These are phyloP conservation scores for Phytophthora quininea DNA, from an alignment of 352 stramenopile species.

Conservation along the genomic window DNA sequence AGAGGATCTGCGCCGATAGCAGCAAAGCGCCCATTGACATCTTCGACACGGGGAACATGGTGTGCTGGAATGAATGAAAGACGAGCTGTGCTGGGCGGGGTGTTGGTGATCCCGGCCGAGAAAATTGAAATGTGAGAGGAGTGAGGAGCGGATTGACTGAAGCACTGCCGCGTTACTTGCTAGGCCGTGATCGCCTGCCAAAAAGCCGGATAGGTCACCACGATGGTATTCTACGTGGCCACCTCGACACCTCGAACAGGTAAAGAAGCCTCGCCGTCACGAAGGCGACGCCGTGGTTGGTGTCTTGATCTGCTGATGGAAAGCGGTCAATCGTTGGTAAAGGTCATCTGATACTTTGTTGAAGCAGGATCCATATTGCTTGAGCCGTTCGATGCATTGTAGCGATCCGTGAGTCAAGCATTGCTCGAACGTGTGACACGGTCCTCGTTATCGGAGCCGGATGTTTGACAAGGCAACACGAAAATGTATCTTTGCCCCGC, in stretches of 20 bases:
- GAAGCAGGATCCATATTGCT: slow-evolving; percentile 20
- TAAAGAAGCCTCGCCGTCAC: slow-evolving; percentile 27
- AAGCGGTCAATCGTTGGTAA: too few relatives aligned
- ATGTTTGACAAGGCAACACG: background rate
- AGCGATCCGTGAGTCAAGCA: slow-evolving; percentile 7
- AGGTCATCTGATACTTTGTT: slow-evolving; percentile 23
- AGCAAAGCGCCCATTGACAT: slow-evolving; percentile 26
- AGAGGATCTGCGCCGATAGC: slow-evolving; percentile 22
- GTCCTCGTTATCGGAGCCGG: background rate
- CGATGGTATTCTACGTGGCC: slow-evolving; percentile 32
- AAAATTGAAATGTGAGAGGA: slow-evolving; percentile 47
- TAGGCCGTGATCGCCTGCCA: slow-evolving; percentile 3
- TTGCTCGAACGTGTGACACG: background rate
- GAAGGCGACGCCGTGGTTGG: too few relatives aligned
- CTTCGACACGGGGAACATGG: slow-evolving; percentile 30
- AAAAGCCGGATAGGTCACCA: slow-evolving; percentile 21
- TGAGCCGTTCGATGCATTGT: slow-evolving; percentile 20
- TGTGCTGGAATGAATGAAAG: slow-evolving; percentile 10
- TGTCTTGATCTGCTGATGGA: too few relatives aligned
- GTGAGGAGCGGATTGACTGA: background rate
- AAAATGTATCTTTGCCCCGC: background rate
- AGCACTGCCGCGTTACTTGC: background rate
- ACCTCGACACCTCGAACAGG: slow-evolving; percentile 25
- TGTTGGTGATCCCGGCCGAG: slow-evolving; percentile 22
- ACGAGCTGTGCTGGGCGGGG: slow-evolving; percentile 6